Base-by-base conservation (phyloP, 305 asterid species). In the Fraxinus xanthoxyloides region DNA sequence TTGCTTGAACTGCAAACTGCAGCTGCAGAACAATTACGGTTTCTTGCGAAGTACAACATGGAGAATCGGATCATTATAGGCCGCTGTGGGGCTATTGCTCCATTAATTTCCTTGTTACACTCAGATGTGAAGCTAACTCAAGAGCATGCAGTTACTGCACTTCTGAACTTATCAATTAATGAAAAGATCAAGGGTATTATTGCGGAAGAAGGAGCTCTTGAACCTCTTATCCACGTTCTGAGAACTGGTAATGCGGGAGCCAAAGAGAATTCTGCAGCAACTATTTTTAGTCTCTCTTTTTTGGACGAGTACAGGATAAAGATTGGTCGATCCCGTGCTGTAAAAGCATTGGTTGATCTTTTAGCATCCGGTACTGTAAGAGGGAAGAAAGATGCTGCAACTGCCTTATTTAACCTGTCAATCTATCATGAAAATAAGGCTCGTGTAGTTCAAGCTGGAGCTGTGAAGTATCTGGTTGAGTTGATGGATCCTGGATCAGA, bases 321-420 rank as follows among this genome's bases (percentile, higher is more conserved):
- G 87, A 92, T 94, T 26, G 99, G 99, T 7, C 92, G 91, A 46
- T 92, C 97, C 2, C 93, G 91, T 40, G 99, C 99, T 30, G 89
- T 95, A 31, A 92, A 90, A 85, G 92, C 90, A 0, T 86, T 95
- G 92, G 97, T 95, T 34, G 92, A 91, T 79, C 98, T 95, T 82
- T 85, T 95, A 34, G 90, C 86, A 65, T 85, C 87, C 2, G 99
- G 99, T 40, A 91, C 94, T 19, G 40, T 92, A 23, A 82, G 99
- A 86, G 98, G 99, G 67, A 92, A 92, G 87, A 95, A 94, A 87
- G 99, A 95, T 46, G 98, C 99, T 19, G 95, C 97, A 24, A 95
- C 98, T 2, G 99, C 98, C 7, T 84, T 95, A 63, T 95, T 92
- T 80, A 95, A 89, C 84, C 84, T 95, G 17, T 95, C 99, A 7